These are phyloP conservation scores for Leccinum proximum DNA, from an alignment of 1,284 basidiomycete genomes.

Conservation along the genomic window DNA sequence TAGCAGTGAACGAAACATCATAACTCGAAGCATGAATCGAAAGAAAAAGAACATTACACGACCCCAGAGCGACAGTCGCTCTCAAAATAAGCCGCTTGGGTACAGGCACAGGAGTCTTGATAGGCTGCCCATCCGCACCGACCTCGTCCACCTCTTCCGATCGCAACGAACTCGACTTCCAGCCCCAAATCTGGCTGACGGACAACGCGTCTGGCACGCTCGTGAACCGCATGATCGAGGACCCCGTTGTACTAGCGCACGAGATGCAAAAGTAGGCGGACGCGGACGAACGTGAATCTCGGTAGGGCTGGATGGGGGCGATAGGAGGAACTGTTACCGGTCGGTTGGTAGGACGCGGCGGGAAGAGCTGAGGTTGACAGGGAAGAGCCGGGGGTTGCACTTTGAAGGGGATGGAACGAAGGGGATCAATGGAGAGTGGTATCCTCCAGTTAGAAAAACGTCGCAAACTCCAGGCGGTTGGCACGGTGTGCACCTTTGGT, in stretches of 20 bases:
- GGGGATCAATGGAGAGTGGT: conserved; percentile 40
- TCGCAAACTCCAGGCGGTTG: too few relatives aligned
- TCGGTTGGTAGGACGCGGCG: conserved; percentile 26
- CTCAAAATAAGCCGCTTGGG: conserved; percentile 59
- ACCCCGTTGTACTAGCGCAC: conserved; percentile 80
- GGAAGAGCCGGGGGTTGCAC: conserved; percentile 36
- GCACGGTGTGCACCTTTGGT: too few relatives aligned
- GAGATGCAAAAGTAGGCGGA: conserved; percentile 83
- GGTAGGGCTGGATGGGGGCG: conserved; percentile 62
- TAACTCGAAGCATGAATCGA: conserved; percentile 10
- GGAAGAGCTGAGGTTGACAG: conserved; percentile 19
- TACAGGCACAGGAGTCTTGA: conserved; percentile 27
- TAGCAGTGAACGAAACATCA: not conserved
- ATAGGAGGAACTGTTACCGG: conserved; percentile 33
- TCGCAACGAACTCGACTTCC: conserved; percentile 69
- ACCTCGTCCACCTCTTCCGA: conserved; percentile 54
- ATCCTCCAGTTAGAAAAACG: too few relatives aligned
- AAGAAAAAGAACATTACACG: conserved; percentile 40
- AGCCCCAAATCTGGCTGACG: conserved; percentile 79
- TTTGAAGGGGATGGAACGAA: conserved; percentile 39
- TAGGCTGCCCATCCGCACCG: conserved; percentile 38
- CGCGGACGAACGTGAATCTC: conserved; percentile 67
- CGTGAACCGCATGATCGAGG: conserved; percentile 80
- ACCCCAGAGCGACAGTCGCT: conserved; percentile 75
- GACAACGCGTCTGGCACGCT: conserved; percentile 87